phyloP scores from a whole-genome alignment of 108 stramenopile species.

The Cyclotella baltica region DNA sequence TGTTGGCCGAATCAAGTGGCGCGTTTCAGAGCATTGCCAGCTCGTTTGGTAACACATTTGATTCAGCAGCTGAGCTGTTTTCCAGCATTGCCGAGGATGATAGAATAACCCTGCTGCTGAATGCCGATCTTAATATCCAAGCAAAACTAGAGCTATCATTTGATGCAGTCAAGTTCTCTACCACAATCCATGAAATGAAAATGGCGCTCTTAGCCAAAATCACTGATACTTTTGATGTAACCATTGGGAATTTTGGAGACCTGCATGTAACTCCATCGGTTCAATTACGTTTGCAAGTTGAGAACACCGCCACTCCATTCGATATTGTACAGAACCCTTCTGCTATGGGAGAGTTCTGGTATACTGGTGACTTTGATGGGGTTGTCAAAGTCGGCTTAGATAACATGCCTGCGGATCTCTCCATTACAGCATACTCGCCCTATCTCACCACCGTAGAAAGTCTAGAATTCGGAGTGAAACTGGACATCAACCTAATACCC shows the following conservation, averaged over 20 bases:
- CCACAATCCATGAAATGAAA: background rate
- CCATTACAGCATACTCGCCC: background rate
- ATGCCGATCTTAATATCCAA: background rate
- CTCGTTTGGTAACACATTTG: background rate
- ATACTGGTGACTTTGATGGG: background rate
- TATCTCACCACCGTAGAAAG: background rate
- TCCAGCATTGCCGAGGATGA: background rate
- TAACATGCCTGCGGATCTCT: conserved; percentile 16
- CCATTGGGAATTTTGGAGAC: background rate
- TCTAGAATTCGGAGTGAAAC: background rate
- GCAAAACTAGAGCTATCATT: background rate
- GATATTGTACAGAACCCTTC: conserved; percentile 4
- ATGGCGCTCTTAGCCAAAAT: background rate
- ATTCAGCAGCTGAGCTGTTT: background rate
- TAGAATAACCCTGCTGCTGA: background rate
- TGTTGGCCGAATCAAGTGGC: too few species aligned
- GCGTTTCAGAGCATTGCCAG: background rate
- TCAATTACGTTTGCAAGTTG: background rate
- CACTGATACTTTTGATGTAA: background rate
- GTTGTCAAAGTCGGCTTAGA: background rate
- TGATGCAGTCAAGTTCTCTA: background rate
- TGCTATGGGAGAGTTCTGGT: background rate
- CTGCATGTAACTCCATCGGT: background rate
- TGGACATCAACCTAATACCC: conserved; percentile 15
- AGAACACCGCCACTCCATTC: conserved; percentile 15